These are phyloP conservation scores for Pseudophaeomoniella oleicola DNA, from an alignment of 2,329 filamentous ascomycete species.

Conservation along the genomic window DNA sequence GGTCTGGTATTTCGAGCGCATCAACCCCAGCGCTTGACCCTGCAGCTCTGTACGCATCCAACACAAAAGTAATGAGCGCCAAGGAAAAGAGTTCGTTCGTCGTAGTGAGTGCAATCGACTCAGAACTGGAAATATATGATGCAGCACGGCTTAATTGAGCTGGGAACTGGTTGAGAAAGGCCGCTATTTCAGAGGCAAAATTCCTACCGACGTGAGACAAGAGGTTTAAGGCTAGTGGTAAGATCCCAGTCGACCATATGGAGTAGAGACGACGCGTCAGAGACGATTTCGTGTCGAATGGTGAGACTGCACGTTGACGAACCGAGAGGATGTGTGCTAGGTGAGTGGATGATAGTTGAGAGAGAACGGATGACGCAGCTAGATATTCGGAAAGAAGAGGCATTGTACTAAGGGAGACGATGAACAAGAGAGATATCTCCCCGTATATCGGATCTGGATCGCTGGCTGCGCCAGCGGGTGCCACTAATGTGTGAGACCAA, in stretches of 20 bases:
- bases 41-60: conserved; percentile 48
- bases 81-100: conserved; percentile 32
- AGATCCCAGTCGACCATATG: conserved; percentile 78
- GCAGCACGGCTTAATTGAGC: conserved; percentile 60
- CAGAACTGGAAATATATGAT: conserved; percentile 41
- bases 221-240: conserved; percentile 80
- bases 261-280: conserved; percentile 61
- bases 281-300: conserved; percentile 56
- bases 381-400: conserved; percentile 75
- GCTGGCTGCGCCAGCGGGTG: conserved; percentile 36
- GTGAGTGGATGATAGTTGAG: conserved; percentile 64
- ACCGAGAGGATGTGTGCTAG: conserved; percentile 62
- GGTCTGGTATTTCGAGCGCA: conserved; percentile 48
- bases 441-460: conserved; percentile 72
- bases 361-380: conserved; percentile 71
- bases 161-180: conserved; percentile 81
- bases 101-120: conserved; percentile 17
- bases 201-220: conserved; percentile 67
- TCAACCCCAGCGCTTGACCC: conserved; percentile 49
- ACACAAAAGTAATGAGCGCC: conserved; percentile 57
- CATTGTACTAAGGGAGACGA: conserved; percentile 74
- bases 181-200: conserved; percentile 69
- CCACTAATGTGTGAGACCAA: conserved; percentile 74
- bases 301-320: conserved; percentile 49
- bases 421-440: conserved; percentile 76